Evolutionary conservation across 495 filamentous ascomycete genomes (phyloP).

Genomic region (Elaphomyces granulatus): DNA sequence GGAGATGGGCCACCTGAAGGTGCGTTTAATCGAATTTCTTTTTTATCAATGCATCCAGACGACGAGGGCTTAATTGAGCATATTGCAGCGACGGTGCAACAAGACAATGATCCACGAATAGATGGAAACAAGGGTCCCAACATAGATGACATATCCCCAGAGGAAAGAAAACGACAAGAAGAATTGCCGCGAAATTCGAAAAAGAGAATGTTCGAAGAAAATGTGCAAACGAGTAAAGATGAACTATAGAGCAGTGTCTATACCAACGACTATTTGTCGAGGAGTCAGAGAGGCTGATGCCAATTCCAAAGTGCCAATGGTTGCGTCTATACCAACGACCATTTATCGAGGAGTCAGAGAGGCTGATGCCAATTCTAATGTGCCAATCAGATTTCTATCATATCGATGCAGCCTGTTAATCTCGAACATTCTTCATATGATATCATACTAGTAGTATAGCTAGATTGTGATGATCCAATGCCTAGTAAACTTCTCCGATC

Average conservation of each 20-base stretch:
- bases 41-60: conserved; percentile 10
- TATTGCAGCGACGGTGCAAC: conserved; percentile 40
- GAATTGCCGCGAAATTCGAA: conserved; percentile 50
- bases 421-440: too few relatives aligned
- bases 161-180: conserved; percentile 25
- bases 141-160: conserved; percentile 22
- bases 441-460: too few relatives aligned
- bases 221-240: conserved; percentile 29
- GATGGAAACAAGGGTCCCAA: conserved; percentile 19
- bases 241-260: conserved; percentile 48
- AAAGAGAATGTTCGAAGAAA: conserved; percentile 73
- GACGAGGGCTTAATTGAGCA: conserved; percentile 35
- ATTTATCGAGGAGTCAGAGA: too few relatives aligned
- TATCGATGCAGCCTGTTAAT: too few relatives aligned
- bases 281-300: too few relatives aligned
- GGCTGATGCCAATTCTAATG: too few relatives aligned
- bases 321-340: too few relatives aligned
- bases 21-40: conserved; percentile 16
- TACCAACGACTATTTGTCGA: too few relatives aligned
- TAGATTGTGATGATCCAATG: too few relatives aligned
- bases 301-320: too few relatives aligned
- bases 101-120: conserved; percentile 26
- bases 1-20: conserved; percentile 1
- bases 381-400: too few relatives aligned
- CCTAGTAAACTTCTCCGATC: too few relatives aligned